Percentiles rank a stretch among this genome's conserved stretches.
Conservation (phyloP, 2,329 filamentous ascomycete species). For the Aspergillus luchuensis region DNA sequence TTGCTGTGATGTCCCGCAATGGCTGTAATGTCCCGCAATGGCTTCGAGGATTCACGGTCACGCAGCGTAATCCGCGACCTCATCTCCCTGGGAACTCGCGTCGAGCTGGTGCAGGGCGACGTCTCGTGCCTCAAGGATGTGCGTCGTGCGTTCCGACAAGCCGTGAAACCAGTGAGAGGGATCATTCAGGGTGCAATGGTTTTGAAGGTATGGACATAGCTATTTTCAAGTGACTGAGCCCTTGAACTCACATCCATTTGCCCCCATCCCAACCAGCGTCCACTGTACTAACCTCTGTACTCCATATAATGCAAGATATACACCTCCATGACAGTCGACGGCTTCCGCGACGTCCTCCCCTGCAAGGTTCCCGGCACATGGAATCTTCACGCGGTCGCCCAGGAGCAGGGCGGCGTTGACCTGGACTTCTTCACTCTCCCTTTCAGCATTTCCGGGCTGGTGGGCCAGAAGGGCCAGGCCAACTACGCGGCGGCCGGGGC, state of each 20-base stretch:
- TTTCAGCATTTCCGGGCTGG: not conserved
- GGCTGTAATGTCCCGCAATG: constrained; percentile 18
- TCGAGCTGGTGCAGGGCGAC: constrained; percentile 14
- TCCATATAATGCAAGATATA: not conserved
- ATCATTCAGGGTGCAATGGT: constrained; percentile 24
- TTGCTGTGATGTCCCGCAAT: constrained; percentile 16
- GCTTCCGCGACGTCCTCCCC: constrained; percentile 33
- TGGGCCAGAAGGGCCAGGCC: not conserved
- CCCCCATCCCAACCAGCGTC: not conserved
- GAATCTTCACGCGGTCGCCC: constrained; percentile 27
- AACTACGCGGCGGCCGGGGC: not conserved
- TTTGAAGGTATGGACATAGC: constrained; percentile 3
- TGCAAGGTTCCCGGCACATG: constrained; percentile 37
- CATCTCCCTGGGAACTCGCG: not conserved
- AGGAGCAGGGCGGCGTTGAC: not conserved
- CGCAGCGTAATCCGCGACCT: constrained; percentile 1
- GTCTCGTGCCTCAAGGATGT: constrained; percentile 15
- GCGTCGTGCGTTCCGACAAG: constrained; percentile 4
- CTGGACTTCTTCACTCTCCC: not conserved
- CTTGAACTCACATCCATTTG: too few relatives aligned
- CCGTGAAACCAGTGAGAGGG: constrained; percentile 12
- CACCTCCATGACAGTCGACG: constrained; percentile 32
- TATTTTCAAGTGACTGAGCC: too few relatives aligned
- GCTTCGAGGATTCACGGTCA: constrained; percentile 6
- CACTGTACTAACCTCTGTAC: constrained; percentile 13